Evolutionary conservation across 192 early-diverging fungal genomes (phyloP).

Genomic region (Linnemannia schmuckeri): DNA sequence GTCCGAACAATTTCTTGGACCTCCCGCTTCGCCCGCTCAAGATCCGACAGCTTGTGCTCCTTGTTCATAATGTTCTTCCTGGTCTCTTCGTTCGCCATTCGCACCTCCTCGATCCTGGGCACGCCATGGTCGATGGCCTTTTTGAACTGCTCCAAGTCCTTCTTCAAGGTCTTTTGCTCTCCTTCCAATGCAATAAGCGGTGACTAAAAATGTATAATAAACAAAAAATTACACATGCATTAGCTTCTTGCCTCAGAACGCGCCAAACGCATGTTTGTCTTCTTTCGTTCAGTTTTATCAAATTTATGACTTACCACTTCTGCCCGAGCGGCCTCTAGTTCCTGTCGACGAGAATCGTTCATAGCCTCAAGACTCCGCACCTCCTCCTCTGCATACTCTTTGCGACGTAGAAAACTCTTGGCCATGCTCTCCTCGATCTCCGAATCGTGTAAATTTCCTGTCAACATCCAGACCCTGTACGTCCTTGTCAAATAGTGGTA

Average conservation of each 20-base stretch:
- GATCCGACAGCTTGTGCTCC: slow-evolving; percentile 18
- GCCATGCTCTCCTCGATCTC: slow-evolving; percentile 63
- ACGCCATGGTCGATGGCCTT: slow-evolving; percentile 25
- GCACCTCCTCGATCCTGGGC: slow-evolving; percentile 39
- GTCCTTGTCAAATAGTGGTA: slow-evolving; percentile 68
- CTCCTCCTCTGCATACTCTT: slow-evolving; percentile 60
- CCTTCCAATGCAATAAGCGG: slow-evolving; percentile 62
- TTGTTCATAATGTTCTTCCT: slow-evolving; percentile 10
- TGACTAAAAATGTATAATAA: slow-evolving; percentile 49
- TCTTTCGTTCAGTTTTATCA: neutral
- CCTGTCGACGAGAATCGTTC: slow-evolving; percentile 57
- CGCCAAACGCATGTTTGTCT: neutral
- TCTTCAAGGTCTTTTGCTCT: slow-evolving; percentile 54
- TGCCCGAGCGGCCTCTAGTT: slow-evolving; percentile 42
- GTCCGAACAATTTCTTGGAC: slow-evolving; percentile 35
- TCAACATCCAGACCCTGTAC: slow-evolving; percentile 67
- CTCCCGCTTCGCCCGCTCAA: slow-evolving; percentile 32
- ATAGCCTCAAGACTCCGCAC: slow-evolving; percentile 56
- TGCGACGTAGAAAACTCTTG: slow-evolving; percentile 62
- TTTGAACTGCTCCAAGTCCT: slow-evolving; percentile 68
- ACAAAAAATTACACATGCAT: neutral
- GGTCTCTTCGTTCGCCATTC: slow-evolving; percentile 28
- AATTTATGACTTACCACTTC: slow-evolving; percentile 44
- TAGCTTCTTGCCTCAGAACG: neutral
- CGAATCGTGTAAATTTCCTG: slow-evolving; percentile 65